Conservation (phyloP, 805 yeast species). For the Wickerhamia fluorescens region DNA sequence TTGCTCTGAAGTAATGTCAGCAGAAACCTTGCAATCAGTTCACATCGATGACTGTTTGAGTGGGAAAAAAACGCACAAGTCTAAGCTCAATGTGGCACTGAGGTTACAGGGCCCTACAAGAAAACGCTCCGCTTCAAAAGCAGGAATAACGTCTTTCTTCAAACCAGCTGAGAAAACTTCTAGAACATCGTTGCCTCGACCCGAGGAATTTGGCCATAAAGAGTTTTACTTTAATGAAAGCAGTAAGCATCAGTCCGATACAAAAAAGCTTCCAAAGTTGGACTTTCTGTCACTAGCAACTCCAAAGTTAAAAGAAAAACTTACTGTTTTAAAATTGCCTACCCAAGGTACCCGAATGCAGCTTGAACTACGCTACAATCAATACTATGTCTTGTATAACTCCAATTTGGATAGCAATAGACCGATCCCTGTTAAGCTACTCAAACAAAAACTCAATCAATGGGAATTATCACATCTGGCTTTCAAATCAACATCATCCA, state of each 20-base stretch:
- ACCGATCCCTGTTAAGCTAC: constrained; percentile 51
- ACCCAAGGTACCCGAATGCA: constrained; percentile 56
- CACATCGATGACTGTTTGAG: constrained; percentile 60
- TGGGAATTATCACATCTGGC: constrained; percentile 54
- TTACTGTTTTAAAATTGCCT: constrained; percentile 49
- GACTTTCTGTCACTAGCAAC: constrained; percentile 56
- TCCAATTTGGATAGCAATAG: constrained; percentile 68
- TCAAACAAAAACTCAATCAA: constrained; percentile 49
- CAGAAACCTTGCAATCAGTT: constrained; percentile 45
- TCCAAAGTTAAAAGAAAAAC: constrained; percentile 53
- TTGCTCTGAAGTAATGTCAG: constrained; percentile 49
- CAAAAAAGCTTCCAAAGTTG: constrained; percentile 50
- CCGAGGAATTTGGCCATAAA: constrained; percentile 12
- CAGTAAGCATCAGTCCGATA: constrained; percentile 17
- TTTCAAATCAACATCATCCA: constrained; percentile 14
- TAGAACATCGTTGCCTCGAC: constrained; percentile 2
- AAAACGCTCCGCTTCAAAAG: not conserved
- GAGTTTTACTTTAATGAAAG: constrained; percentile 20
- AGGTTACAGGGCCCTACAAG: too few species aligned
- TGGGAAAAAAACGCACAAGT: constrained; percentile 14
- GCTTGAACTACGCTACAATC: constrained; percentile 66
- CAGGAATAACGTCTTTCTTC: constrained; percentile 27
- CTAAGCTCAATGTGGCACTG: constrained; percentile 8
- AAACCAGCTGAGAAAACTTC: constrained; percentile 7
- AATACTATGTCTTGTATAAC: constrained; percentile 71